Base-by-base conservation (phyloP, 768 basidiomycete species). In the Amanita rimosa region DNA sequence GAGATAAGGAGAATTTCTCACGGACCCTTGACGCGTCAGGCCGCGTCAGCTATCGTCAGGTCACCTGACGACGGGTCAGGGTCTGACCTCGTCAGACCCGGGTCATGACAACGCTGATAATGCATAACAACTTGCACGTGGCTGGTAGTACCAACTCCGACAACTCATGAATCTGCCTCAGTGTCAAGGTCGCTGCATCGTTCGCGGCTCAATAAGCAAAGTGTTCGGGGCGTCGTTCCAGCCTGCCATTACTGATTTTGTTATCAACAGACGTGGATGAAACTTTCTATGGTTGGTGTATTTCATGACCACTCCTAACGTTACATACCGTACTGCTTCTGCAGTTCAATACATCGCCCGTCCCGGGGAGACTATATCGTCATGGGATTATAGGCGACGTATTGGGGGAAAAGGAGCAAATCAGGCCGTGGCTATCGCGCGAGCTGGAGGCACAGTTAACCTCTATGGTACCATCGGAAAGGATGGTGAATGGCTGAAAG, bases 351-450 rank as follows among this genome's bases (percentile, higher is more conserved):
- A 69, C 44, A 73, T 82, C 33, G 74, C 70, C 13, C 70, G 68
- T 31, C 76, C 79, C 1, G 79, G 79, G 26, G 72, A 81, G 60
- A 82, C 79, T 3, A 73, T 79, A 24, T 78, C 77, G 1, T 79
- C 80, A 6, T 59, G 62, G 24, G 57, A 53, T 1, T 70, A 76
- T 45, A 71, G 73, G 44, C 69, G 73, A 44, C 67, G 74, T 0
- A 65, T 73, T 2, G 79, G 80, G 4, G 80, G 79, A 1, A 81
- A 81, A 57, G 80, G 80, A 29, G 79, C 75, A 7, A 82, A 82
- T 58, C 79, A 82, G 58, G 76, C 80, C 5, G 73, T 75, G 5
- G 76, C 79, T 2, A 66, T 80, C 17, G 70, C 72, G 0, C 67
- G 67, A 34, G 78, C 80, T 13, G 75, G 75, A 10, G 76, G 67